Evolutionary conservation across 2,329 filamentous ascomycete species (phyloP), one percentile per base, ranked within the genome.

Genomic region (Dactylellina sp.): DNA sequence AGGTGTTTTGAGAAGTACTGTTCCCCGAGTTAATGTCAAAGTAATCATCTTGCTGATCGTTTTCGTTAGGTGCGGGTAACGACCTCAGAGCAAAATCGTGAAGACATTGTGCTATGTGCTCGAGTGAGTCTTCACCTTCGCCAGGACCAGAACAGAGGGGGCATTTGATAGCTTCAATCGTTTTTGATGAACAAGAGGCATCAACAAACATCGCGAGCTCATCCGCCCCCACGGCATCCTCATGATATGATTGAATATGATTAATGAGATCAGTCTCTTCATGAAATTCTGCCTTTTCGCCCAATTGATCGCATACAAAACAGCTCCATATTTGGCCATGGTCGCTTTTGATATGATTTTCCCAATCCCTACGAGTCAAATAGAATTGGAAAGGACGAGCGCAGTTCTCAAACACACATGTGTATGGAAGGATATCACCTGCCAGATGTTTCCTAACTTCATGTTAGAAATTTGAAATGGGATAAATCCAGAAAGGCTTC

Each of bases 201-300:
- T 50, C 44, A 14, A 72, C 60, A 18, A 65, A 72, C 60, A 72
- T 72, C 35, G 52, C n/a, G 9, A 72, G 60, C 32, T 72, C 68
- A 39, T 64, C 68, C 6, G 16, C 40, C 1, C 56, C 68, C 18
- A 72, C 60, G 9, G 28, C 55, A 22, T 60, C 53, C 12, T 55
- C 16, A 32, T 72, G 68, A 1, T 24, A 16, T 6, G 28, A 42
- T 7, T 35, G n/a, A 12, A 72, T 32, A 18, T 72, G 68, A 39
- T 56, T 9, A 3, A 59, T 39, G n/a, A 72, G 14, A 11, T 55
- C 60, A 16, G 44, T 25, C 18, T 72, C 60, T 16, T 56, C 37
- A 1, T 32, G 25, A 46, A 65, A 72, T 35, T 72, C 68, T 2
- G 37, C 40, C 4, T 12, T 35, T 40, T 49, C 32, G 20, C 53